Conservation (phyloP, 371 early-diverging fungal genomes). For the Rhizomucor pusillus region DNA sequence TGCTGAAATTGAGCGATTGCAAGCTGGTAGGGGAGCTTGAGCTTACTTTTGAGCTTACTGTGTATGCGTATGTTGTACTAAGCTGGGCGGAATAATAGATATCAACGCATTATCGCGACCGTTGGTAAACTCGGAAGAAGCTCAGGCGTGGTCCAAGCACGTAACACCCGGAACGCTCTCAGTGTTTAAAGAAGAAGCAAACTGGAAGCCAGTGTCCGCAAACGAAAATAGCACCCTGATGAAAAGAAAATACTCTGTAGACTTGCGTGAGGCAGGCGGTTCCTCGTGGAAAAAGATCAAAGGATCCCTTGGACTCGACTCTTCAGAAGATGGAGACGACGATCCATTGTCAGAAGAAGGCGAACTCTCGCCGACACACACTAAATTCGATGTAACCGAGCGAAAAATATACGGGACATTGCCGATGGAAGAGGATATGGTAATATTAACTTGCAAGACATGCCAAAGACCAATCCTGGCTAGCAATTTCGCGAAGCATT, state of each 20-base stretch:
- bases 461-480: slow-evolving; percentile 39
- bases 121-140: slow-evolving; percentile 18
- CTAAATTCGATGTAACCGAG: slow-evolving; percentile 27
- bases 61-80: background rate
- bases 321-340: slow-evolving; percentile 17
- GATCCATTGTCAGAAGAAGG: slow-evolving; percentile 19
- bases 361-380: slow-evolving; percentile 23
- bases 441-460: slow-evolving; percentile 37
- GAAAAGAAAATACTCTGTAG: slow-evolving; percentile 5
- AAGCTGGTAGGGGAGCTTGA: slow-evolving; percentile 25
- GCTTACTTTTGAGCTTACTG: background rate
- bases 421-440: slow-evolving; percentile 46
- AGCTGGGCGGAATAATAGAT: slow-evolving; percentile 16
- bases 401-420: slow-evolving; percentile 37
- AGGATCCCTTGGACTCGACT: slow-evolving; percentile 7
- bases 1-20: slow-evolving; percentile 38
- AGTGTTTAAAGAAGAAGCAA: slow-evolving; percentile 40
- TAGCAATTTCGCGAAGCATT: slow-evolving; percentile 36
- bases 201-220: slow-evolving; percentile 26
- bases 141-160: slow-evolving; percentile 33
- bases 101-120: slow-evolving; percentile 35
- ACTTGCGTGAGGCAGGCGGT: slow-evolving; percentile 3
- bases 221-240: slow-evolving; percentile 18
- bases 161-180: slow-evolving; percentile 41
- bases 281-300: slow-evolving; percentile 13